Evolutionary conservation across 345 rosid genomes (phyloP), one percentile per base, ranked within the genome.

Genomic region (Gynandropsis gynandra): DNA sequence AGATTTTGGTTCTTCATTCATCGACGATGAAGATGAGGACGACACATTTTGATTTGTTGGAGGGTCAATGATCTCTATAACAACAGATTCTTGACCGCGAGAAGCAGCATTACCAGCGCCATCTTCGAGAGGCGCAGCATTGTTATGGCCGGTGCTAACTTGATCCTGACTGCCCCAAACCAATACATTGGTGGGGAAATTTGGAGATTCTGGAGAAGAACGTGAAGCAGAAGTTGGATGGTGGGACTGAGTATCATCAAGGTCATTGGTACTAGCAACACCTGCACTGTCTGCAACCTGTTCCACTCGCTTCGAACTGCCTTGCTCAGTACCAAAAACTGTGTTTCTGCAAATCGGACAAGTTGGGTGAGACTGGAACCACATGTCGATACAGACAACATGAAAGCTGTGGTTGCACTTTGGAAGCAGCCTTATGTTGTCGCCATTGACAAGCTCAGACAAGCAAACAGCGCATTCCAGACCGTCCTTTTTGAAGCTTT

Each of bases 311-410:
- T 29, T 54, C 8, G 63, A 58, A 42, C 13, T 33, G 33, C 41
- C 64, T 34, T 43, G 8, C 5, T 69, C 76, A 52, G 29, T 36
- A 51, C 48, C 63, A 63, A 64, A 76, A 43, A 80, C 77, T 0
- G 69, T 65, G 54, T 80, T 78, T 60, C 95, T 54, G 53, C 99
- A 93, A 48, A 93, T 76, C 2, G 97, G 99, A 61, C 96, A 92
- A 38, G 98, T 87, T 1, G 82, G 72, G 39, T 87, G 96, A 21
- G 96, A 82, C 38, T 80, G 87, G 55, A 93, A 81, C 97, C 99
- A 93, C 97, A 85, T 85, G 52, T 93, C 97, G 39, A 88, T 88
- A 58, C 97, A 93, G 13, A 83, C 97, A 20, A 82, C 82, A 38
- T 93, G 99, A 61, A 93, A 93, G 3, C 87, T 76, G 7, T 93